Evolutionary conservation across 352 stramenopile genomes (phyloP).

Genomic region (Pythium scleroteichum): DNA sequence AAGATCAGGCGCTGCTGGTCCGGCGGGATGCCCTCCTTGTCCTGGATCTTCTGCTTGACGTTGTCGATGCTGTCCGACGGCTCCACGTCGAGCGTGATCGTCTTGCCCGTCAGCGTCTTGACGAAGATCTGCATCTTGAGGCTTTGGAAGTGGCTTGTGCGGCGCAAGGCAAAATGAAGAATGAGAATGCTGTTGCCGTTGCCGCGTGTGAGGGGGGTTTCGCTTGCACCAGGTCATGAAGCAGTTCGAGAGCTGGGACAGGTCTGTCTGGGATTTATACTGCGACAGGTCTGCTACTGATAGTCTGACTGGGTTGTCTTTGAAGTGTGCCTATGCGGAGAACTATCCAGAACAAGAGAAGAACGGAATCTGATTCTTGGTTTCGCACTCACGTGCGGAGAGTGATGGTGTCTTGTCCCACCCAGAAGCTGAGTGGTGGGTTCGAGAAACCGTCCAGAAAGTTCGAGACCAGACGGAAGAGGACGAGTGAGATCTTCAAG

Average conservation of each 20-base stretch:
- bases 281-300: background rate
- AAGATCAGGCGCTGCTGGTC: constrained; percentile 97
- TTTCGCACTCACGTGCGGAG: constrained; percentile 4
- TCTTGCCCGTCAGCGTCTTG: constrained; percentile 93
- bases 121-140: constrained; percentile 45
- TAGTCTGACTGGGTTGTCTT: background rate
- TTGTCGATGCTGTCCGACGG: constrained; percentile 93
- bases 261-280: constrained; percentile 9
- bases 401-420: constrained; percentile 13
- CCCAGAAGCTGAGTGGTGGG: background rate
- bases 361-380: constrained; percentile 13
- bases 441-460: constrained; percentile 18
- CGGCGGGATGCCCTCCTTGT: constrained; percentile 93
- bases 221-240: constrained; percentile 10
- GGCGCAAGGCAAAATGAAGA: constrained; percentile 25
- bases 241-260: constrained; percentile 4
- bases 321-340: background rate
- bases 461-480: constrained; percentile 18
- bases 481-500: background rate
- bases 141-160: constrained; percentile 22
- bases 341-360: background rate
- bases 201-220: background rate
- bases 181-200: constrained; percentile 15
- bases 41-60: constrained; percentile 96
- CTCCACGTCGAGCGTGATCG: constrained; percentile 91